Base-by-base conservation (phyloP, 176 grass and related monocot genomes). In the Aegilops bicornis region DNA sequence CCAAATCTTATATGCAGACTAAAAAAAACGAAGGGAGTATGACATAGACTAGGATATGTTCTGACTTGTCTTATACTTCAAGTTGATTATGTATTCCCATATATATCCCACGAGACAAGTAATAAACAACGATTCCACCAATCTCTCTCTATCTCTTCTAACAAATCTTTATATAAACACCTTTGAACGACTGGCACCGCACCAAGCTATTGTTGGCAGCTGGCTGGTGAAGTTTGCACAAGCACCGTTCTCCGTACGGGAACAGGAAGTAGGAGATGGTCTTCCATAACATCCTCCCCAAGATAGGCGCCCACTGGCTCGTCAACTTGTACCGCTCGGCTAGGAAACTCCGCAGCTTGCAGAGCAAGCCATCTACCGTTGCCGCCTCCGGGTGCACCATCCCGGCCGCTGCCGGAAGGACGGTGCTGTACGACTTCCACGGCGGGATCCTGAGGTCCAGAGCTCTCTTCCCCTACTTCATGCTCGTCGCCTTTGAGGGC, bases 401-500 rank as follows among this genome's bases (percentile, higher is more conserved):
- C 35, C 85, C 82, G 15, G 19, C 64, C 8, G 74, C 52, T 25
- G 64, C 69, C 27, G 79, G 43, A 17, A 43, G 76, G 65, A 78
- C 82, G n/a, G 30, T 94, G 11, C 85, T 92, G 27, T 98, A 61
- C 32, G 90, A 92, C 86, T 67, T 98, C 65, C 79, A 96, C 59
- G 93, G 84, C 42, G 77, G 87, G 30, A 82, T 98, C 30, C 89
- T 98, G 15, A 79, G 90, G 48, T 77, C 91, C 20, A 40, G 50
- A 0, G 70, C 82, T 33, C 64, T 87, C 20, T 98, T 98, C 78
- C 94, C 97, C 64, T 98, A 87, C 97, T 98, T 98, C 93, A 98
- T 98, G 94, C 88, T 98, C 22, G 92, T 98, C 42, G 92, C 97
- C 22, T 96, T 68, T 62, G 97, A 98, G 91, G 97, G 92, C 1